Evolutionary conservation across 1,139 yeast genomes (phyloP).

Genomic region (Pichia sp.): DNA sequence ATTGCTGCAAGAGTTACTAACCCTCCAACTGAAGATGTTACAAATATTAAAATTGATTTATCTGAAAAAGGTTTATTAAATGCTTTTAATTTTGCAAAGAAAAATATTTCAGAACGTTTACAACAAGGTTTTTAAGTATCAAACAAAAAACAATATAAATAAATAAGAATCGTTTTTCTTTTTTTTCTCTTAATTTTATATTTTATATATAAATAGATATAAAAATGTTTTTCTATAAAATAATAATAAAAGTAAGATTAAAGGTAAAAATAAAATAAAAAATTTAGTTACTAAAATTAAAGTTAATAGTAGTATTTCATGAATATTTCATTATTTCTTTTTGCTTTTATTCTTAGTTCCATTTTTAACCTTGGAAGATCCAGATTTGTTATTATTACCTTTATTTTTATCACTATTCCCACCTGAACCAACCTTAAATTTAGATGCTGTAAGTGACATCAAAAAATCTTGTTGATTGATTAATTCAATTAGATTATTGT

Average conservation of each 20-base stretch:
- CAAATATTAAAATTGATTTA: constrained; percentile 64
- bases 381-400: constrained; percentile 11
- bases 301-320: no score
- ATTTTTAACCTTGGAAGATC: constrained; percentile 5
- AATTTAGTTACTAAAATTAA: no score
- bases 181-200: neutral
- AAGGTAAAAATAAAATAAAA: no score
- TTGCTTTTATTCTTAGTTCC: constrained; percentile 5
- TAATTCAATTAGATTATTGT: constrained; percentile 50
- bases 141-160: no score
- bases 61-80: constrained; percentile 82
- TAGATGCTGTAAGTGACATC: constrained; percentile 47
- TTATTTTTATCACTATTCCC: constrained; percentile 17
- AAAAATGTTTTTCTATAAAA: neutral
- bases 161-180: neutral
- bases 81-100: constrained; percentile 87
- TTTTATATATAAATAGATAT: neutral
- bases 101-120: constrained; percentile 77
- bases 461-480: constrained; percentile 53
- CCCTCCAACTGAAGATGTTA: constrained; percentile 64
- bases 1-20: constrained; percentile 86
- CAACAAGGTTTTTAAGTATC: constrained; percentile 64
- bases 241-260: neutral
- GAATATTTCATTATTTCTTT: constrained; percentile 14
- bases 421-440: constrained; percentile 38